Base-by-base conservation (phyloP, 495 filamentous ascomycete species). In the Cercophora samala region DNA sequence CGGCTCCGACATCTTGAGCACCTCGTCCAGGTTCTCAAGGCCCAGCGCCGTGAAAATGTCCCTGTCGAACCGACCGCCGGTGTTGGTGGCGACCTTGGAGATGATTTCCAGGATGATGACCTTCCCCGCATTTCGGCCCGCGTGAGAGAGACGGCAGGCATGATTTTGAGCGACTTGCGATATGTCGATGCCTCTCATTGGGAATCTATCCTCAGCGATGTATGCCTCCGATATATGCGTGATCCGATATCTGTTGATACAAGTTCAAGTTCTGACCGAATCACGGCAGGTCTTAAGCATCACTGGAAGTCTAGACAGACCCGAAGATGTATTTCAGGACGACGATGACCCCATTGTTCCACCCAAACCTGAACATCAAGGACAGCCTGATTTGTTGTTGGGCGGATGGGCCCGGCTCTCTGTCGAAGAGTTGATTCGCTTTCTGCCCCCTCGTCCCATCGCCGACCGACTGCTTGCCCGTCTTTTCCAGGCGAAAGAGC, bases 1-100 rank as follows among this genome's bases (percentile, higher is more conserved):
- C 81, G 83, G 5, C 71, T 86, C 13, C 80, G 81, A 68, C 83
- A 86, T 69, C 70, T 86, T 23, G 82, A 85, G 67, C 83, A 83
- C 58, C 68, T 86, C 54, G 80, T 86, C 6, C 74, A 82, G 66
- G 82, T 70, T 69, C 80, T 64, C 74, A 84, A 74, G 70, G 77
- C 68, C 63, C 78, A 73, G 74, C 69, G 37, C 29, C 72, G 70
- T 29, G 66, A 66, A 4, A 19, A 46, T 21, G 24, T 8, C 24
- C 19, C 51, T 26, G 25, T 19, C 26, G 65, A 71, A 3, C 4
- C 60, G n/a, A 9, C 26, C 18, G 23, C 46, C 5, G 19, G 5
- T 9, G 26, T 24, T 11, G 62, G 23, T 5, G 15, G 29, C 5
- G 32, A 63, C 58, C 9, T 9, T 37, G 60, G 26, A 18, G 61